Percentiles rank a stretch among this genome's conserved stretches.
Conservation (phyloP, 306 rosid genomes). For the Benincasa hispida region DNA sequence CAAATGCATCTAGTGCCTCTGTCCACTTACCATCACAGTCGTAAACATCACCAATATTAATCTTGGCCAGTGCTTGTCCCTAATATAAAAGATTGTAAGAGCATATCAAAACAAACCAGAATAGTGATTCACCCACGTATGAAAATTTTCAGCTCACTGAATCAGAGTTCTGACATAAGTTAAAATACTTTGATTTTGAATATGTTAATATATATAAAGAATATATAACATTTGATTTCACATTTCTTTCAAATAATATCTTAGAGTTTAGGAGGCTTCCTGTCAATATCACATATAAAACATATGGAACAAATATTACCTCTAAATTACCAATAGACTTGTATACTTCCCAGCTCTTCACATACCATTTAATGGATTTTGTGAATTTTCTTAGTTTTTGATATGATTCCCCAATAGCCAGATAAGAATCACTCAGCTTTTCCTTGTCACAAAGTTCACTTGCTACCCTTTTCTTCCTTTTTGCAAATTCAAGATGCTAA, state of each 20-base stretch:
- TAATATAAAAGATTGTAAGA: conserved; percentile 18
- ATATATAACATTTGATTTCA: not conserved
- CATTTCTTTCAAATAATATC: not conserved
- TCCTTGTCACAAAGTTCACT: conserved; percentile 61
- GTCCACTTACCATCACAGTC: conserved; percentile 51
- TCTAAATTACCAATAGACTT: conserved; percentile 58
- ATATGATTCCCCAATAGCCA: conserved; percentile 68
- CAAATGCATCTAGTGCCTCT: conserved; percentile 57
- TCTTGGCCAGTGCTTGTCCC: conserved; percentile 76
- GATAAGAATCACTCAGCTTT: conserved; percentile 54
- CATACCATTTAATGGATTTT: conserved; percentile 70
- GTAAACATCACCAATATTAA: conserved; percentile 60
- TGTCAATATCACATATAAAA: not conserved
- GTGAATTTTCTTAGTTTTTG: conserved; percentile 60
- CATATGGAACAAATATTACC: conserved; percentile 33
- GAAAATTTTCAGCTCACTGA: not conserved
- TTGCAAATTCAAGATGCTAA: conserved; percentile 61
- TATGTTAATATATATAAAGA: not conserved
- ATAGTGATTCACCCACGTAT: not conserved
- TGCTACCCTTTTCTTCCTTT: conserved; percentile 63
- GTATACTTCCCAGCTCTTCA: conserved; percentile 64
- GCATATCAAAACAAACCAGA: conserved; percentile 15
- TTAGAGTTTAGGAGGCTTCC: not conserved
- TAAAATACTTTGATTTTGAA: not conserved
- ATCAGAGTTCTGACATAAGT: not conserved